Percentiles rank a stretch among this genome's conserved stretches.
Conservation (phyloP, 345 rosid genomes). For the Conringia planisiliqua region DNA sequence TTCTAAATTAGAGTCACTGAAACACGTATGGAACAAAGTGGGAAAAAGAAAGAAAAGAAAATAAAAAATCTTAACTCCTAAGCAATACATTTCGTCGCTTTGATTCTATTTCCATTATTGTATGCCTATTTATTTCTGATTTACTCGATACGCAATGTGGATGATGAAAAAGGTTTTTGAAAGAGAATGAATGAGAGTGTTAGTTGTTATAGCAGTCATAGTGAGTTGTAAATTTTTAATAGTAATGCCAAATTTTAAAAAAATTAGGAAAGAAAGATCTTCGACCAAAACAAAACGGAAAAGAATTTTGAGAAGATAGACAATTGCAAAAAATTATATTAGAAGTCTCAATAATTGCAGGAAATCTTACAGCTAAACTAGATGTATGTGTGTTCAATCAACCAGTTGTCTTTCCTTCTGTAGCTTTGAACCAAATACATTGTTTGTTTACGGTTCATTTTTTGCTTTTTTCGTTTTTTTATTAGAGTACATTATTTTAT, state of each 20-base stretch:
- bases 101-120: background rate
- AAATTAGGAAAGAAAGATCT: background rate
- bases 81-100: conserved; percentile 14
- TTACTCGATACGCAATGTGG: background rate
- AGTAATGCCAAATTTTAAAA: background rate
- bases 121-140: background rate
- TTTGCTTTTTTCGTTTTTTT: too few species aligned
- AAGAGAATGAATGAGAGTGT: background rate
- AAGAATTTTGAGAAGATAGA: background rate
- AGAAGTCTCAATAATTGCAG: conserved; percentile 14
- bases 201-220: background rate
- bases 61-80: conserved; percentile 6
- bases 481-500: too few species aligned
- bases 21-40: conserved; percentile 15
- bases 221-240: background rate
- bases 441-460: background rate
- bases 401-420: conserved; percentile 44
- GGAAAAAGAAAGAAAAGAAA: background rate
- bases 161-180: background rate
- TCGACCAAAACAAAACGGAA: background rate
- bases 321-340: background rate
- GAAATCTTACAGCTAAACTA: background rate
- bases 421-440: conserved; percentile 9
- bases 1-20: background rate
- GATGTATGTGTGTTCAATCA: conserved; percentile 19